These are phyloP conservation scores for Mantamonas sphyraenae DNA, from an alignment of 78 protist species.

Conservation along the genomic window DNA sequence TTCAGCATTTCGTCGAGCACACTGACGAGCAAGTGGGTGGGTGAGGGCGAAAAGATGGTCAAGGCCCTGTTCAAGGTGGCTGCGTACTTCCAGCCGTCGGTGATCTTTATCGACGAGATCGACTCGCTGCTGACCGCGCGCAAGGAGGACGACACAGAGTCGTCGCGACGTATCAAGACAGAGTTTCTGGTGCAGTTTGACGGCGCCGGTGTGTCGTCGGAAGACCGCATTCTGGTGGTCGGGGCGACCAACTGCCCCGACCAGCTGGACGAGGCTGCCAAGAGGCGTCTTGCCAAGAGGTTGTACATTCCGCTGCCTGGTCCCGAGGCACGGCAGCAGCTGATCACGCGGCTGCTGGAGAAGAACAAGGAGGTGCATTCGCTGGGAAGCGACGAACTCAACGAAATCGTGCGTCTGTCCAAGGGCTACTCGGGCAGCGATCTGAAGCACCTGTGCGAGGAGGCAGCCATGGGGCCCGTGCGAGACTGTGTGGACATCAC, in stretches of 20 bases:
- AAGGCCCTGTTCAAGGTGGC: constrained; percentile 84
- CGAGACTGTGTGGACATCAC: constrained; percentile 36
- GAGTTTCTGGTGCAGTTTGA: constrained; percentile 85
- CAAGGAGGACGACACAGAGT: constrained; percentile 59
- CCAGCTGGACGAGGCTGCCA: constrained; percentile 89
- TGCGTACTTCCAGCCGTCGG: constrained; percentile 38
- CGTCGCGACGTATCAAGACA: constrained; percentile 71
- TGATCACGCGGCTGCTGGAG: constrained; percentile 19
- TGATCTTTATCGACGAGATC: constrained; percentile 87
- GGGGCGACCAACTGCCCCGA: constrained; percentile 90
- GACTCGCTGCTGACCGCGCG: constrained; percentile 73
- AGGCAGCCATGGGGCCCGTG: constrained; percentile 82
- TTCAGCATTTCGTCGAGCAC: constrained; percentile 62
- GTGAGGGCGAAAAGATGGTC: constrained; percentile 87
- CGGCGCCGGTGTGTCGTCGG: constrained; percentile 35
- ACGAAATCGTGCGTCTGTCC: background rate
- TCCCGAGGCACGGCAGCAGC: constrained; percentile 35
- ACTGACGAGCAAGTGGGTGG: constrained; percentile 69
- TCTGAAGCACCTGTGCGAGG: constrained; percentile 52
- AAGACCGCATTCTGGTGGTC: constrained; percentile 42
- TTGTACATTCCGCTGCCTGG: constrained; percentile 81
- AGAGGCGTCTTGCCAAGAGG: constrained; percentile 63
- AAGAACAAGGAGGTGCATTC: background rate
- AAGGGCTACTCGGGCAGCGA: constrained; percentile 72
- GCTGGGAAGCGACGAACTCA: background rate